These are phyloP conservation scores for Phoma herbarum DNA, from an alignment of 2,329 filamentous ascomycete genomes.

Conservation along the genomic window DNA sequence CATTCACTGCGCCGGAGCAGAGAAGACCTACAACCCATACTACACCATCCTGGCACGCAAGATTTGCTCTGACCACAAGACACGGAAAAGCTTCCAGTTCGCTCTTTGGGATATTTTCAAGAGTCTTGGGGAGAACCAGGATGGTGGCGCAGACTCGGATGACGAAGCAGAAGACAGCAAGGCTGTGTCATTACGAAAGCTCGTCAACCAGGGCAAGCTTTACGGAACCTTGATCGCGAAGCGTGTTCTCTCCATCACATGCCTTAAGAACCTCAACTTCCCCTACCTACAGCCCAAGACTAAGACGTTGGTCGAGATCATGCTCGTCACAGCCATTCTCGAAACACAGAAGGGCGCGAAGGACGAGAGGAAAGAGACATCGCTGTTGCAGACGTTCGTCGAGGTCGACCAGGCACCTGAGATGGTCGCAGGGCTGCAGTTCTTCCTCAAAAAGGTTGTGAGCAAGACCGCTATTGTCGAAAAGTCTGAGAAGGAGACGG, in stretches of 20 bases:
- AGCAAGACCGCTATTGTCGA: slow-evolving; percentile 67
- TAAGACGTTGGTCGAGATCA: slow-evolving; percentile 78
- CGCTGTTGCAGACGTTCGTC: slow-evolving; percentile 72
- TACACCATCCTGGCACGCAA: slow-evolving; percentile 86
- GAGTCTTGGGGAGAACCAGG: slow-evolving; percentile 80
- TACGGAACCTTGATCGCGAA: slow-evolving; percentile 70
- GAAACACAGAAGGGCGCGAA: slow-evolving; percentile 65
- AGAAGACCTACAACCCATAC: slow-evolving; percentile 88
- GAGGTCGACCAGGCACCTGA: slow-evolving; percentile 70
- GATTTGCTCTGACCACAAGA: slow-evolving; percentile 76
- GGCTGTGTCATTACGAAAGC: slow-evolving; percentile 62
- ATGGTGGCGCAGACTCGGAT: slow-evolving; percentile 66
- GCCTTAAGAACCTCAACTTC: slow-evolving; percentile 77
- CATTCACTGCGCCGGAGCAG: slow-evolving; percentile 84
- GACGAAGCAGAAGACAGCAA: slow-evolving; percentile 62
- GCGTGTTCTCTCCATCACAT: slow-evolving; percentile 64
- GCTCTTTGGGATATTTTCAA: slow-evolving; percentile 87
- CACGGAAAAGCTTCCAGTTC: slow-evolving; percentile 87
- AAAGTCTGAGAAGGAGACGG: slow-evolving; percentile 60
- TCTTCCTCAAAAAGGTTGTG: slow-evolving; percentile 80
- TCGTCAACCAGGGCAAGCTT: slow-evolving; percentile 74
- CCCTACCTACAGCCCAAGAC: slow-evolving; percentile 79
- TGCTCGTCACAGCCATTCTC: slow-evolving; percentile 79
- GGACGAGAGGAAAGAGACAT: slow-evolving; percentile 62
- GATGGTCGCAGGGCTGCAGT: slow-evolving; percentile 77